phyloP scores from a whole-genome alignment of 768 basidiomycete species.

The Hericium coralloides region DNA sequence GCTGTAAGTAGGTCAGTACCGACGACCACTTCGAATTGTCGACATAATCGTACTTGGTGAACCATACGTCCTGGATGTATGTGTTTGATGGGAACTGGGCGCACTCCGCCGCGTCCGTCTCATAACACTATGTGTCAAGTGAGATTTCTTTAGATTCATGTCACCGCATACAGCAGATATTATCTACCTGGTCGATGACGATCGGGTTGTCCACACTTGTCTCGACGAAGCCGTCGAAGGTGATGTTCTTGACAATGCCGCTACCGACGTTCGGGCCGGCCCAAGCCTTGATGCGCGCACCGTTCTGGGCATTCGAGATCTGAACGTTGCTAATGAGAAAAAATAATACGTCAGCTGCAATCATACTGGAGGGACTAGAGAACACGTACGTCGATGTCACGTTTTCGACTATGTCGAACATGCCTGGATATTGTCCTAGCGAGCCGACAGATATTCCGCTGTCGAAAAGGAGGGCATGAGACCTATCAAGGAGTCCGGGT shows the following conservation, averaged over 20 bases:
- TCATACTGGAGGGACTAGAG: neutral
- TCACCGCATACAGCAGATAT: no score
- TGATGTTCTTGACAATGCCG: constrained; percentile 49
- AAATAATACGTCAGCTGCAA: no score
- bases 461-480: neutral
- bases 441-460: constrained; percentile 56
- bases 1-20: constrained; percentile 19
- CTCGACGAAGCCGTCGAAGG: constrained; percentile 42
- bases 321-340: constrained; percentile 34
- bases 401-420: constrained; percentile 53
- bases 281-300: constrained; percentile 62
- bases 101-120: constrained; percentile 37
- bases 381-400: constrained; percentile 37
- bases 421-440: constrained; percentile 41
- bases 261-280: constrained; percentile 51
- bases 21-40: neutral
- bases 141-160: no score
- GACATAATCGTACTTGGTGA: constrained; percentile 31
- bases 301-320: constrained; percentile 57
- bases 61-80: constrained; percentile 48
- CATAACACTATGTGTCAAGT: constrained; percentile 32
- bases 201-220: constrained; percentile 51
- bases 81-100: constrained; percentile 47
- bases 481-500: neutral
- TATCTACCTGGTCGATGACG: constrained; percentile 42